Base-by-base conservation (phyloP, 306 rosid genomes). In the Citrullus amarus region DNA sequence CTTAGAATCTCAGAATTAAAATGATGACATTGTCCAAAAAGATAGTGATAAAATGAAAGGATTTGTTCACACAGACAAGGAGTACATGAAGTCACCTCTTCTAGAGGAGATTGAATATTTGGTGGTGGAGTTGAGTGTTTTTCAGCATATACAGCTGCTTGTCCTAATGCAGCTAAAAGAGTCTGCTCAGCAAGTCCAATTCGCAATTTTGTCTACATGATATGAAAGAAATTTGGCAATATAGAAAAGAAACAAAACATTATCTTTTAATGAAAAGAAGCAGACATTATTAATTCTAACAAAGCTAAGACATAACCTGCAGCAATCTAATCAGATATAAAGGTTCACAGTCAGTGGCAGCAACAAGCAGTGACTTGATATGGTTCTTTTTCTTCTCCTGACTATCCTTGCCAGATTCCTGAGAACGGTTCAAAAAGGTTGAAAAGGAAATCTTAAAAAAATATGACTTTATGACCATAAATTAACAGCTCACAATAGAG, bases 321-420 rank as follows among this genome's bases (percentile, higher is more conserved):
- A 92, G 89, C 77, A 95, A 84, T 50, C 97, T 89, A 80, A 90
- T 92, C 80, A 92, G 85, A 82, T 95, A 95, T 77, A 77, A 89
- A 75, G 97, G 97, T 86, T 95, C 99, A 69, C 93, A 88, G 79
- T 91, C 97, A 65, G 97, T 88, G 81, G 99, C 96, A 76, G 97
- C 96, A 73, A 92, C 96, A 85, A 95, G 90, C 80, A 95, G 93
- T 79, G 90, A 85, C 91, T 91, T 89, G 75, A 95, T 89, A 80
- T 82, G 96, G 84, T 88, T 89, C 83, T 89, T 95, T 88, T 95
- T 90, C 89, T 90, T 95, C 85, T 95, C 96, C 81, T 87, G 97
- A 83, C 99, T 92, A 70, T 91, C 97, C 87, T 88, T 92, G 75
- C 99, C 97, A 85, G 97, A 88, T 89, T 92, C 99, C 99, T 92